A percentile compares a stretch with the other conserved stretches of the same genome.
phyloP scores from a whole-genome alignment of 768 basidiomycete species.

The Tylopilus sp. region DNA sequence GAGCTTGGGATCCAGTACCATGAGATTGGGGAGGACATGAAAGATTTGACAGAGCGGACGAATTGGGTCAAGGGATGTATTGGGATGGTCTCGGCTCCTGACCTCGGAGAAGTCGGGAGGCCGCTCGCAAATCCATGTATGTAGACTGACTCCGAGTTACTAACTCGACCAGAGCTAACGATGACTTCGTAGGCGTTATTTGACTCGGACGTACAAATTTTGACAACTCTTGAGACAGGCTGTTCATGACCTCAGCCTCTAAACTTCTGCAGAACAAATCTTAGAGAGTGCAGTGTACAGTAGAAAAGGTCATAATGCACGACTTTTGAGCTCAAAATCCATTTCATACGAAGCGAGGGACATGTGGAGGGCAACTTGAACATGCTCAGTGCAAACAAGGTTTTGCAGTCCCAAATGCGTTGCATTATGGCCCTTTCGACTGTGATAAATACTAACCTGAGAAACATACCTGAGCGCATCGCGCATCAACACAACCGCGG shows the following conservation, averaged over 20 bases:
- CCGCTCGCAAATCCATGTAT: background rate
- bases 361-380: background rate
- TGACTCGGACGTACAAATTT: background rate
- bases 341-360: slow-evolving; percentile 6
- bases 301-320: slow-evolving; percentile 30
- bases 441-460: background rate
- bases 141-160: background rate
- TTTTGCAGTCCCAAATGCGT: slow-evolving; percentile 22
- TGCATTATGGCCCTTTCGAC: slow-evolving; percentile 28
- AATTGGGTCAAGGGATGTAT: slow-evolving; percentile 17
- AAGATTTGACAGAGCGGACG: slow-evolving; percentile 32
- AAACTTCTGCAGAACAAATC: slow-evolving; percentile 6
- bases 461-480: slow-evolving; percentile 16
- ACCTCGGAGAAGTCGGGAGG: slow-evolving; percentile 3
- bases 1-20: slow-evolving; percentile 43
- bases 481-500: background rate
- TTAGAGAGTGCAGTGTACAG: slow-evolving; percentile 3
- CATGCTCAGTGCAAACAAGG: slow-evolving; percentile 9
- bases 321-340: slow-evolving; percentile 20
- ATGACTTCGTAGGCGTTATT: background rate
- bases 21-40: slow-evolving; percentile 45
- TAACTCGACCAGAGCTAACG: background rate
- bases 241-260: no score
- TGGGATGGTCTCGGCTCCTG: slow-evolving; percentile 1
- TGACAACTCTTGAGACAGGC: no score